phyloP scores from a whole-genome alignment of 257 asterid species.

The Rubia yunnanensis region DNA sequence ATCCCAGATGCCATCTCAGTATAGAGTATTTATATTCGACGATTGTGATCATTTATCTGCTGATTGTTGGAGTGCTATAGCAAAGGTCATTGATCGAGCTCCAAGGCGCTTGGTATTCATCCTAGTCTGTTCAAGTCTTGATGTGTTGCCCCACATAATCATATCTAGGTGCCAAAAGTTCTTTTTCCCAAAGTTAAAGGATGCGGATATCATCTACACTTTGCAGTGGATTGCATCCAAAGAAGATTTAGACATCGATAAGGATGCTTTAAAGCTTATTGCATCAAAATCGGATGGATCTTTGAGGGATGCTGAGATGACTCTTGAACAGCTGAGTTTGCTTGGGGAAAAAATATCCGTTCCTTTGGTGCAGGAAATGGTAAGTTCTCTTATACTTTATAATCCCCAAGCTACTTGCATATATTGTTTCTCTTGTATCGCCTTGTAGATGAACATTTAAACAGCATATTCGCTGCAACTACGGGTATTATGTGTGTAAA shows the following conservation, averaged over 20 bases:
- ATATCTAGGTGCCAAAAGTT: constrained; percentile 87
- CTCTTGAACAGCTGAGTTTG: constrained; percentile 77
- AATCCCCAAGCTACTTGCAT: background rate
- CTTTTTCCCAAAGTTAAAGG: constrained; percentile 78
- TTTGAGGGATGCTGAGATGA: constrained; percentile 92
- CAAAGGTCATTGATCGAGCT: constrained; percentile 62
- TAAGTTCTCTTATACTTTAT: constrained; percentile 10
- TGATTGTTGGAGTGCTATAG: constrained; percentile 68
- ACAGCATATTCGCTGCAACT: background rate
- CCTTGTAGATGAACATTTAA: background rate
- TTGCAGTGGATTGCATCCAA: constrained; percentile 71
- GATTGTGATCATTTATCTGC: constrained; percentile 62
- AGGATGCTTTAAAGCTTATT: constrained; percentile 78
- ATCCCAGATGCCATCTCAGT: constrained; percentile 44
- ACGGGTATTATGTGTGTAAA: background rate
- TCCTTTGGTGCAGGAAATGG: constrained; percentile 70
- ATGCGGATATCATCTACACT: constrained; percentile 64
- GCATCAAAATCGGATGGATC: constrained; percentile 89
- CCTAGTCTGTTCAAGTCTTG: constrained; percentile 76
- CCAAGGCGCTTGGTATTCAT: constrained; percentile 66
- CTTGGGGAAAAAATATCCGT: constrained; percentile 74
- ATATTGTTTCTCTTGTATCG: background rate
- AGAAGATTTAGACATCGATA: constrained; percentile 66
- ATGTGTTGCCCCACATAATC: constrained; percentile 68
- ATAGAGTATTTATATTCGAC: constrained; percentile 62